phyloP scores from a whole-genome alignment of 2,329 filamentous ascomycete species.

The Alternaria gaisen region DNA sequence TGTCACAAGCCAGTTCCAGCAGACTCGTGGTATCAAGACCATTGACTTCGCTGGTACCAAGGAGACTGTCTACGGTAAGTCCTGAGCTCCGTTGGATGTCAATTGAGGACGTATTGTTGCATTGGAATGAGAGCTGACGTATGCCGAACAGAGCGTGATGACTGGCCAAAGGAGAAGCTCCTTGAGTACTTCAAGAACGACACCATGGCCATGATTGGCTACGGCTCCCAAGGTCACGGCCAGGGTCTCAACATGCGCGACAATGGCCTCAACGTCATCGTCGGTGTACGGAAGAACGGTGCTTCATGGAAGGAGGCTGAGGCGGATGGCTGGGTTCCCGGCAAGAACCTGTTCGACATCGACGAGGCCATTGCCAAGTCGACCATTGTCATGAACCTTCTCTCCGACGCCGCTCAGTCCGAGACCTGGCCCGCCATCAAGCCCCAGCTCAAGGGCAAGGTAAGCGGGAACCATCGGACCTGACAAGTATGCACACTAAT shows the following conservation, averaged over 20 bases:
- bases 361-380: slow-evolving; percentile 94
- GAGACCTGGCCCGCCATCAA: slow-evolving; percentile 99
- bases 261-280: slow-evolving; percentile 98
- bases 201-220: slow-evolving; percentile 98
- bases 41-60: slow-evolving; percentile 97
- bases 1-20: slow-evolving; percentile 65
- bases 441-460: slow-evolving; percentile 99
- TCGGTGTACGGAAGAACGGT: slow-evolving; percentile 98
- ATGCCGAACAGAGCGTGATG: slow-evolving; percentile 78
- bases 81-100: slow-evolving; percentile 3
- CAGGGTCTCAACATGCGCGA: slow-evolving; percentile 99
- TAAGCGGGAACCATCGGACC: slow-evolving; percentile 52
- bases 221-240: slow-evolving; percentile 97
- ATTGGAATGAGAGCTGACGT: slow-evolving; percentile 33
- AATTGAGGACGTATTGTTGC: neutral
- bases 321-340: slow-evolving; percentile 97
- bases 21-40: slow-evolving; percentile 90
- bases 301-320: slow-evolving; percentile 97
- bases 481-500: slow-evolving; percentile 28
- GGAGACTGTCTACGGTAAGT: slow-evolving; percentile 90
- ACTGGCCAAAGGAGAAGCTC: slow-evolving; percentile 99
- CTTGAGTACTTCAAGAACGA: slow-evolving; percentile 99
- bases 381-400: slow-evolving; percentile 98
- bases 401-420: slow-evolving; percentile 95
- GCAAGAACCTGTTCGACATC: slow-evolving; percentile 98